Conservation (phyloP, 1,284 basidiomycete genomes). For the Ustilago nuda region DNA sequence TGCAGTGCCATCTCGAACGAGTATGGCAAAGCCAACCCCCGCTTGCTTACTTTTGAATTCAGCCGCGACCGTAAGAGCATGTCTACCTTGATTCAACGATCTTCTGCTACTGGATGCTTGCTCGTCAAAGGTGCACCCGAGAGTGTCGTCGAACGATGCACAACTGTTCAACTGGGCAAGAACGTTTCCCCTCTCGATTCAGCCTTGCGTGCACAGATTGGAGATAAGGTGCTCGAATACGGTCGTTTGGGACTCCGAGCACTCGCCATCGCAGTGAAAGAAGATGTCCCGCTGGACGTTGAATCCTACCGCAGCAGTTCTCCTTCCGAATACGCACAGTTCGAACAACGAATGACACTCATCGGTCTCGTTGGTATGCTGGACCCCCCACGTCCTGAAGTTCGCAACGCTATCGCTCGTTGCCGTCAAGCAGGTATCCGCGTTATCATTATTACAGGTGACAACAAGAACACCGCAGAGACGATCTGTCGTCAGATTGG, state of each 20-base stretch:
- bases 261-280: conserved; percentile 88
- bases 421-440: conserved; percentile 93
- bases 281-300: conserved; percentile 76
- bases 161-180: conserved; percentile 75
- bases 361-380: conserved; percentile 97
- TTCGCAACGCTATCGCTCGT: conserved; percentile 84
- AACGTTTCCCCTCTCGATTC: conserved; percentile 69
- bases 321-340: conserved; percentile 83
- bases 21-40: conserved; percentile 81
- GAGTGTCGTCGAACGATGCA: conserved; percentile 88
- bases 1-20: conserved; percentile 83
- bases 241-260: conserved; percentile 86
- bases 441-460: conserved; percentile 97
- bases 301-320: conserved; percentile 71
- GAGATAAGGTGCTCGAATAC: conserved; percentile 77
- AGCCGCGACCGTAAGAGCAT: conserved; percentile 98
- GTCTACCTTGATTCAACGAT: conserved; percentile 83
- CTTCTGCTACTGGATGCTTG: conserved; percentile 73
- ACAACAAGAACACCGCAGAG: conserved; percentile 98
- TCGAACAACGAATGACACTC: conserved; percentile 84
- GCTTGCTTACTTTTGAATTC: conserved; percentile 94
- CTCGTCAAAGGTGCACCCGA: conserved; percentile 96
- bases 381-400: conserved; percentile 96
- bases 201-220: conserved; percentile 76
- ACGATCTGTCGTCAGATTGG: conserved; percentile 96